Base-by-base conservation (phyloP, 1,284 basidiomycete species). In the Tremellales sp. region DNA sequence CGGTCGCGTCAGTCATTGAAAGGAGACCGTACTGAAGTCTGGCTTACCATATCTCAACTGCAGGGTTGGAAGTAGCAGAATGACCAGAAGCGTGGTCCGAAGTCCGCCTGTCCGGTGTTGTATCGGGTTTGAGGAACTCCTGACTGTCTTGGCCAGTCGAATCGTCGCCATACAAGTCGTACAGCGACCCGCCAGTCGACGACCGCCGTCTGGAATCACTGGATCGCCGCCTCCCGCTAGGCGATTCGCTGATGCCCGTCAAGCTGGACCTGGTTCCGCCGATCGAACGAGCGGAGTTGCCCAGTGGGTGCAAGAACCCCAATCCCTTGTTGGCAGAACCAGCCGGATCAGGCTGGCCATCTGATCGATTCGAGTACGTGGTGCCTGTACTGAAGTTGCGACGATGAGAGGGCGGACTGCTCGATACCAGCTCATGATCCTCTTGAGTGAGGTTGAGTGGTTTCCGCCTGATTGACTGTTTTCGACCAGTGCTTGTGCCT, bases 391-490 rank as follows among this genome's bases (percentile, higher is more conserved):
- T 36, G 13, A 36, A 36, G 13, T 36, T 36, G 6, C 33, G 33
- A 15, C 33, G 33, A 15, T 36, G 33, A 5, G 33, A 5, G 13
- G 57, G 49, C 11, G 64, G 63, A 19, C 57, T 57, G 25, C 43
- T 49, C 4, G 53, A 53, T 6, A 68, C 61, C 4, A 68, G 51
- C 42, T 61, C 59, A 5, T 59, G 56, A 44, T 72, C 70, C 40
- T 63, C 57, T n/a, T 52, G 43, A n/a, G 61, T 60, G 17, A 67
- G 48, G 43, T 64, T 62, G 27, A 72, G 40, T 0, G 70, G 70
- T 56, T 72, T 72, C 13, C 70, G 55, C 41, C 64, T 61, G 51
- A 69, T 58, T 3, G 63, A 65, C 17, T 50, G 54, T 39, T 65
- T 62, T 15, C 65, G 56, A 36, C 33, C 33, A n/a, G 11, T 39